Base-by-base conservation (phyloP, 352 stramenopile genomes). In the Globisporangium okanoganense region DNA sequence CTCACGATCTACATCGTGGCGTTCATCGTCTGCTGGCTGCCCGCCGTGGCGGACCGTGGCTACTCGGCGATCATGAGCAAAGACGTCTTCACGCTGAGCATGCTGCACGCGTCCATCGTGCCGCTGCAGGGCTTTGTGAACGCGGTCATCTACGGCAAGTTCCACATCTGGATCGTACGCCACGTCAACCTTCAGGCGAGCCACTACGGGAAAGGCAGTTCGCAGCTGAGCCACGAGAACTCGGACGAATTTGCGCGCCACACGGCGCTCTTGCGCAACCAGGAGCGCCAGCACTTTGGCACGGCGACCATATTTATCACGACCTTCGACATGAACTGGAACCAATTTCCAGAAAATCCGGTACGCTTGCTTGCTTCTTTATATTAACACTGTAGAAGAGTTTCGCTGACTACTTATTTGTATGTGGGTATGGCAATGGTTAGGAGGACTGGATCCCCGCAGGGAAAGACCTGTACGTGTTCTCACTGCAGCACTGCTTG, bases 81-180 rank as follows among this genome's bases (percentile, higher is more conserved):
- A 0, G 78, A 81, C 10, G 75, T 82, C 2, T 89, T 90, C 56
- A 71, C 70, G 2, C 55, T 93, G 18, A 82, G 76, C 40, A 80
- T 92, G 67, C 66, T 90, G 20, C 84, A 93, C 45, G 84, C 82
- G 16, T 85, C 76, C 16, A 88, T 93, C 58, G 76, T 93, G n/a
- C 82, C 84, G 4, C 69, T 93, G 0, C 84, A 92, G 71, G 85
- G 85, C 52, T 95, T 93, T 59, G 78, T 91, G 18, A 93, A 93
- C 43, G 85, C 85, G 3, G 77, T 93, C 5, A 93, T 95, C 43
- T 95, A 95, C 62, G 85, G 83, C 48, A 92, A 92, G 56, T 90
- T 93, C 60, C 84, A 93, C 64, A 75, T 88, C 33, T 93, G 80
- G 78, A 75, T 93, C 18, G 80, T 80, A 0, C 84, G 84, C 0